phyloP scores from a whole-genome alignment of 176 grass and related monocot genomes.

The Aegilops tauschii region DNA sequence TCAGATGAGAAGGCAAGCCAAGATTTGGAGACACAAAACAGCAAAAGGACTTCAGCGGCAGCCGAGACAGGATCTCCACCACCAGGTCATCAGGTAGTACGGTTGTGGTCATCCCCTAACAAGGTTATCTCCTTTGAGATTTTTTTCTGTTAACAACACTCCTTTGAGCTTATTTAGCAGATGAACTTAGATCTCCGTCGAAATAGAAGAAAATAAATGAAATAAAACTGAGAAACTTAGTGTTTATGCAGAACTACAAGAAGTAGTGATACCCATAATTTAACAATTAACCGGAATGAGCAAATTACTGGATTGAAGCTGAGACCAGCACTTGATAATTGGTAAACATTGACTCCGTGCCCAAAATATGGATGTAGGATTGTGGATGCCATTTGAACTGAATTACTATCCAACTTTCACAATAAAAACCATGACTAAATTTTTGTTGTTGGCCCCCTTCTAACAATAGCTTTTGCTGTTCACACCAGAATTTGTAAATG shows the following conservation, averaged over 20 bases:
- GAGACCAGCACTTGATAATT: too few relatives aligned
- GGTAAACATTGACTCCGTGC: too few relatives aligned
- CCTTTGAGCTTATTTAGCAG: too few relatives aligned
- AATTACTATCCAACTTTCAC: not conserved
- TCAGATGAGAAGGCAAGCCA: constrained; percentile 40
- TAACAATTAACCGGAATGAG: too few relatives aligned
- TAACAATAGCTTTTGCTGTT: not conserved
- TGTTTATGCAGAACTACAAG: too few relatives aligned
- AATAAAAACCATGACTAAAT: not conserved
- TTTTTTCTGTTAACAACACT: too few relatives aligned
- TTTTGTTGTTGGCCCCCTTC: not conserved
- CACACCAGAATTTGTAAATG: not conserved
- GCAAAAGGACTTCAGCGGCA: constrained; percentile 35
- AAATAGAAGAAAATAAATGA: not conserved
- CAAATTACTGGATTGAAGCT: not conserved
- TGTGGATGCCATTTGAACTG: not conserved
- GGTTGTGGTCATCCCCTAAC: not conserved
- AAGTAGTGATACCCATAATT: too few relatives aligned
- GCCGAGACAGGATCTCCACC: constrained; percentile 28
- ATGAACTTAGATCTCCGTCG: not conserved
- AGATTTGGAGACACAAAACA: constrained; percentile 32
- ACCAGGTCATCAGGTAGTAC: constrained; percentile 20
- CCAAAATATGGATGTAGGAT: too few relatives aligned
- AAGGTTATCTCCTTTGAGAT: too few relatives aligned
- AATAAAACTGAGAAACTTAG: not conserved